phyloP scores from a whole-genome alignment of 2,329 filamentous ascomycete species.

The Trichoderma atroviride region DNA sequence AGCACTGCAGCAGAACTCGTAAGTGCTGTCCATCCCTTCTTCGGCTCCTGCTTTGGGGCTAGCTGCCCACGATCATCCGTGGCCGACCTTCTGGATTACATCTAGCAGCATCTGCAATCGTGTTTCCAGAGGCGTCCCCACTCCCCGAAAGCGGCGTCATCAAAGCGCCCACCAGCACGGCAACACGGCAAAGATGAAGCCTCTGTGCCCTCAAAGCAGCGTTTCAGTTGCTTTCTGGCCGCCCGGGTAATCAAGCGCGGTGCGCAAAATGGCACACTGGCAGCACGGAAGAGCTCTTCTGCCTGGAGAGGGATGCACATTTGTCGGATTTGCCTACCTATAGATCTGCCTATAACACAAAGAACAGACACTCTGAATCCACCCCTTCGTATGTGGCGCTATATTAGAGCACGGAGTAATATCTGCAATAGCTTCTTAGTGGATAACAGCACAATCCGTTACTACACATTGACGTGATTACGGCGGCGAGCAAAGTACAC shows the following conservation, averaged over 20 bases:
- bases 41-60: background rate
- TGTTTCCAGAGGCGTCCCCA: background rate
- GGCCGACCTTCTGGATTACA: slow-evolving; percentile 8
- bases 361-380: background rate
- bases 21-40: background rate
- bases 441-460: background rate
- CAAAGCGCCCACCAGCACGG: slow-evolving; percentile 2
- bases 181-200: slow-evolving; percentile 11
- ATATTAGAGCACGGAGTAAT: background rate
- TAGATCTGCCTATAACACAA: background rate
- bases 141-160: slow-evolving; percentile 3
- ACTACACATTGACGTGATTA: background rate
- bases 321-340: background rate
- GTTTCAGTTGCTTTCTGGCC: slow-evolving; percentile 8
- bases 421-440: background rate
- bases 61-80: background rate
- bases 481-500: background rate
- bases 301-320: background rate
- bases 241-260: background rate
- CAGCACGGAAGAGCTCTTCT: background rate
- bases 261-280: background rate
- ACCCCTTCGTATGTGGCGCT: background rate
- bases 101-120: background rate
- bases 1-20: background rate
- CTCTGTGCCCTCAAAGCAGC: background rate